phyloP scores from a whole-genome alignment of 306 rosid genomes.

The Ormosia semicastrata region DNA sequence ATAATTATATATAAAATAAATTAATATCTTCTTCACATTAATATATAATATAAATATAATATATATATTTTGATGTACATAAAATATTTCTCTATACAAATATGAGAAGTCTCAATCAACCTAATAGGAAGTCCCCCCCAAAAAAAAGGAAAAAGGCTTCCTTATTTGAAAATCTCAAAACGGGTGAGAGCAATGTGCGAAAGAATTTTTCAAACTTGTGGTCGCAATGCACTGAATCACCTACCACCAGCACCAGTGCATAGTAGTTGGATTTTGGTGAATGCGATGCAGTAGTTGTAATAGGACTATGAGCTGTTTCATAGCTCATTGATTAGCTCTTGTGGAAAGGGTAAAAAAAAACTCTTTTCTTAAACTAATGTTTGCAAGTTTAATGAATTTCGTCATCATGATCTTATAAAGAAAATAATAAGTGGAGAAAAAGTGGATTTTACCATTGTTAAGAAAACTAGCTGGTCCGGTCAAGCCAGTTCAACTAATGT shows the following conservation, averaged over 20 bases:
- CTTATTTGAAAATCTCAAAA: background rate
- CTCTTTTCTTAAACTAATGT: background rate
- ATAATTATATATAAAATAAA: too few relatives aligned
- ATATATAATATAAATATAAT: too few relatives aligned
- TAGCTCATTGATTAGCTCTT: background rate
- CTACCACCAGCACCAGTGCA: constrained; percentile 26
- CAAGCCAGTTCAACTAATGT: too few relatives aligned
- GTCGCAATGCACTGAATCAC: constrained; percentile 20
- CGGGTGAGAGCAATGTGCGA: background rate
- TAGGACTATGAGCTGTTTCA: background rate
- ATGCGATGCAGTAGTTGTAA: constrained; percentile 22
- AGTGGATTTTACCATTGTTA: too few relatives aligned
- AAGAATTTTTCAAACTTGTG: background rate
- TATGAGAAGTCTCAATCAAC: background rate
- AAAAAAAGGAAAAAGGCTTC: background rate
- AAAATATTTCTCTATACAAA: too few relatives aligned
- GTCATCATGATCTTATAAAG: background rate
- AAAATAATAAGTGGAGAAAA: too few relatives aligned
- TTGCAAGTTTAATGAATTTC: background rate
- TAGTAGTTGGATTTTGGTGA: constrained; percentile 20
- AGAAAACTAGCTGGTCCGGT: too few relatives aligned
- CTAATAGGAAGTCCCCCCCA: too few relatives aligned
- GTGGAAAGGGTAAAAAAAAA: background rate
- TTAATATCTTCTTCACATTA: too few relatives aligned
- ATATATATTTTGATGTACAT: too few relatives aligned